Base-by-base conservation (phyloP, 1,139 yeast genomes). In the Sugiyamaella grinbergsii region DNA sequence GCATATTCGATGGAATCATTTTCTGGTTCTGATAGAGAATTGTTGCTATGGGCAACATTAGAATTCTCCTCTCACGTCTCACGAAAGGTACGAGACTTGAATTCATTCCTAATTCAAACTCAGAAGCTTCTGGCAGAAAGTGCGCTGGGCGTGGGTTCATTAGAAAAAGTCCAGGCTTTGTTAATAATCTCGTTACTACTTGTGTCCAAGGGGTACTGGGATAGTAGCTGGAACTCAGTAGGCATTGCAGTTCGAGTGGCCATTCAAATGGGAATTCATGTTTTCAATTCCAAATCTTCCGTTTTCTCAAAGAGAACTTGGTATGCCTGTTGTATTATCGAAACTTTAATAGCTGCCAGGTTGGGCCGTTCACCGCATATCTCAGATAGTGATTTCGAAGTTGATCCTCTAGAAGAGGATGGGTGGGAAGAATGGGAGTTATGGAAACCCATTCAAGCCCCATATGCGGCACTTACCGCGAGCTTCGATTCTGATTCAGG, bases 301-400 rank as follows among this genome's bases (percentile, higher is more conserved):
- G 49, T 43, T 0, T 46, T 50, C 28, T 42, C 53, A 6, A 47
- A 51, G 26, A 50, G 59, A 15, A 57, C 60, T 2, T 58, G 61
- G 61, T 51, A 54, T 23, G 54, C 57, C 8, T 54, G 58, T 37
- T 58, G 61, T 37, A 50, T 58, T 20, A 44, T 58, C 11, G 61
- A 58, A 22, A 57, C 60, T 10, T 26, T 57, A 28, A 42, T 58
- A n/a, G 46, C 59, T 2, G 55, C 58, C 8, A 38, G 56, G 6
- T 33, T 55, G 4, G 59, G 60, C 10, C 53, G 56, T n/a, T 40
- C 49, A 2, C 59, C 59, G 2, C 55, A 49, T 36, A 42, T 55
- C n/a, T 37, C 49, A 18, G 53, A 48, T 26, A 43, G 36, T 24
- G 56, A 50, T 32, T 58, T 55, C 34, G 52, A 48, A 8, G 45